These are phyloP conservation scores for Fraxinus quadrangulata DNA, from an alignment of 257 asterid species.

Conservation along the genomic window DNA sequence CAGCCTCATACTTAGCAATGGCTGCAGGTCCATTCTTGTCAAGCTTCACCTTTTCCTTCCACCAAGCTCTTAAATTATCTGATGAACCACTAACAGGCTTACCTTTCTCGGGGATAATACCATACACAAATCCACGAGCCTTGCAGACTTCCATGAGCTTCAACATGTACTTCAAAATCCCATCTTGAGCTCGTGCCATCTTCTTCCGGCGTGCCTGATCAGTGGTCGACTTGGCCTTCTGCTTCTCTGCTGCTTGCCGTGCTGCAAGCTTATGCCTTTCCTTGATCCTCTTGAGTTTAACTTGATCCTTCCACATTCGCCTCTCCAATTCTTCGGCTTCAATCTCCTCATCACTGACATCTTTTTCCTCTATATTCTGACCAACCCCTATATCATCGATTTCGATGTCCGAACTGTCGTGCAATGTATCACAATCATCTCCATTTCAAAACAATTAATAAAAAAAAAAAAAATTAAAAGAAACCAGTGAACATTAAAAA, in stretches of 20 bases:
- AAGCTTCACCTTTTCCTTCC: slow-evolving; percentile 75
- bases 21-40: slow-evolving; percentile 73
- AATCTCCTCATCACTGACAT: slow-evolving; percentile 77
- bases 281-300: slow-evolving; percentile 68
- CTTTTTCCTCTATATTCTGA: slow-evolving; percentile 56
- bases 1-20: slow-evolving; percentile 60
- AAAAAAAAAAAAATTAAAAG: not conserved
- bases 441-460: not conserved
- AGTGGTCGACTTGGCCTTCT: slow-evolving; percentile 50
- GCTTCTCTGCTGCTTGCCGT: slow-evolving; percentile 56
- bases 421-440: slow-evolving; percentile 21
- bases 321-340: slow-evolving; percentile 58
- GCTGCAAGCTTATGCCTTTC: slow-evolving; percentile 58
- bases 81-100: slow-evolving; percentile 71
- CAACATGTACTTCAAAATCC: slow-evolving; percentile 73
- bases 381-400: slow-evolving; percentile 50
- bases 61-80: slow-evolving; percentile 71
- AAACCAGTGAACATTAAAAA: not conserved
- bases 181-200: slow-evolving; percentile 76
- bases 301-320: slow-evolving; percentile 71
- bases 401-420: slow-evolving; percentile 66
- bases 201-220: slow-evolving; percentile 71
- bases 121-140: slow-evolving; percentile 71
- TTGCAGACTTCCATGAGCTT: slow-evolving; percentile 79
- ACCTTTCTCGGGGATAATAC: slow-evolving; percentile 74